phyloP scores from a whole-genome alignment of 75 land plant species.

The Picea glauca region DNA sequence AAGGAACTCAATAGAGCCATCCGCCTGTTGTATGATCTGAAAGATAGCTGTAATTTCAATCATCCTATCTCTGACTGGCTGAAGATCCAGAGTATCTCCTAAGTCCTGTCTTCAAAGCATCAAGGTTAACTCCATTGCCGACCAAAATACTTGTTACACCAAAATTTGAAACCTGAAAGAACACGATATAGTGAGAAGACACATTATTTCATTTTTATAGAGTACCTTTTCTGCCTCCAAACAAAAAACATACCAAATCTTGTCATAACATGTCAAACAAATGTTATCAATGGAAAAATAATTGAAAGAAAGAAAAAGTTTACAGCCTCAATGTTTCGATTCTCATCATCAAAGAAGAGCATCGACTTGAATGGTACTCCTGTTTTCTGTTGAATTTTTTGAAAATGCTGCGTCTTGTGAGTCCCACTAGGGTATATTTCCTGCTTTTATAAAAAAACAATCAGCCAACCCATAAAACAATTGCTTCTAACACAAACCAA shows the following conservation, averaged over 20 bases:
- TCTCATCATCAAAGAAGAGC: slow-evolving; percentile 97
- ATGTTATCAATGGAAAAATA: neutral
- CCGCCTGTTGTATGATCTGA: neutral
- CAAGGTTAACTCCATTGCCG: slow-evolving; percentile 74
- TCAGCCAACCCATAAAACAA: neutral
- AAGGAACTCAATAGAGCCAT: neutral
- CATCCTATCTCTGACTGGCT: neutral
- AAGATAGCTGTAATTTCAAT: neutral
- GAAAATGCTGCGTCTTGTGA: slow-evolving; percentile 93
- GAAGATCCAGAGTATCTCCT: slow-evolving; percentile 3
- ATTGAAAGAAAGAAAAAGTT: neutral
- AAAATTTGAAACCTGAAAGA: slow-evolving; percentile 72
- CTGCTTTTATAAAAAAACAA: slow-evolving; percentile 30
- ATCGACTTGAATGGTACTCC: slow-evolving; percentile 69
- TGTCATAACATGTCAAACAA: neutral
- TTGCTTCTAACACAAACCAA: neutral
- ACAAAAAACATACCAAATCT: neutral
- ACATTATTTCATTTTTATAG: neutral
- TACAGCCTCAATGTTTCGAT: slow-evolving; percentile 80
- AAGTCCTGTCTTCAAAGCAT: slow-evolving; percentile 60
- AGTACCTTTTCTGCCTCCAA: neutral
- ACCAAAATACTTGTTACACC: slow-evolving; percentile 87
- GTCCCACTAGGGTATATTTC: slow-evolving; percentile 94
- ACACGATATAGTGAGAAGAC: neutral
- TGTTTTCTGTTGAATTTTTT: slow-evolving; percentile 75